phyloP scores from a whole-genome alignment of 2,329 filamentous ascomycete species.

The Exophiala aquamarina region DNA sequence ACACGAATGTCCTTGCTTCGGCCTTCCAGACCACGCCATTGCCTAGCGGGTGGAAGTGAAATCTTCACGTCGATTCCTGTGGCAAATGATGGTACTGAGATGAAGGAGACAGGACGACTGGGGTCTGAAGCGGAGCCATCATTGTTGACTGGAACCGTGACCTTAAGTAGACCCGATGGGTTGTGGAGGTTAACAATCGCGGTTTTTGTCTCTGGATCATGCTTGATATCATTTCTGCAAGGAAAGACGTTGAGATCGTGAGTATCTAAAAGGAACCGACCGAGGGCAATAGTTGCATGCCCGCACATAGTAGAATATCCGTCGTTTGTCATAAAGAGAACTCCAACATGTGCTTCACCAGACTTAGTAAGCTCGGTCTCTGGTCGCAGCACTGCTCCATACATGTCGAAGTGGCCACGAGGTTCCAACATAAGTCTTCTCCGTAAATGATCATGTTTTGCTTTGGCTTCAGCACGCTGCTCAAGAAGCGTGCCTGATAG shows the following conservation, averaged over 20 bases:
- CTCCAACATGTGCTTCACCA: slow-evolving; percentile 48
- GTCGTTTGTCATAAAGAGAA: slow-evolving; percentile 49
- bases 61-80: slow-evolving; percentile 35
- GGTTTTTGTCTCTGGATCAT: slow-evolving; percentile 29
- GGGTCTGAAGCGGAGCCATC: slow-evolving; percentile 37
- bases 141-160: slow-evolving; percentile 40
- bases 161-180: slow-evolving; percentile 44
- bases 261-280: slow-evolving; percentile 44
- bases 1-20: slow-evolving; percentile 3
- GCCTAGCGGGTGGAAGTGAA: slow-evolving; percentile 29
- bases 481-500: slow-evolving; percentile 42
- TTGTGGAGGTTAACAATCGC: slow-evolving; percentile 42
- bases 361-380: slow-evolving; percentile 42
- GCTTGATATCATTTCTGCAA: slow-evolving; percentile 32
- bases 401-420: slow-evolving; percentile 53
- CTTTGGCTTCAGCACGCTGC: slow-evolving; percentile 40
- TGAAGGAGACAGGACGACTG: slow-evolving; percentile 40
- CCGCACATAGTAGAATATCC: slow-evolving; percentile 54
- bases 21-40: slow-evolving; percentile 40
- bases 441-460: slow-evolving; percentile 43
- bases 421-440: slow-evolving; percentile 47
- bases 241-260: slow-evolving; percentile 43
- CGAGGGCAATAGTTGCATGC: slow-evolving; percentile 53
- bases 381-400: slow-evolving; percentile 47
- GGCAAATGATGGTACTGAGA: slow-evolving; percentile 45